Conservation (phyloP, 2,329 filamentous ascomycete species). For the Fusarium aywerte region DNA sequence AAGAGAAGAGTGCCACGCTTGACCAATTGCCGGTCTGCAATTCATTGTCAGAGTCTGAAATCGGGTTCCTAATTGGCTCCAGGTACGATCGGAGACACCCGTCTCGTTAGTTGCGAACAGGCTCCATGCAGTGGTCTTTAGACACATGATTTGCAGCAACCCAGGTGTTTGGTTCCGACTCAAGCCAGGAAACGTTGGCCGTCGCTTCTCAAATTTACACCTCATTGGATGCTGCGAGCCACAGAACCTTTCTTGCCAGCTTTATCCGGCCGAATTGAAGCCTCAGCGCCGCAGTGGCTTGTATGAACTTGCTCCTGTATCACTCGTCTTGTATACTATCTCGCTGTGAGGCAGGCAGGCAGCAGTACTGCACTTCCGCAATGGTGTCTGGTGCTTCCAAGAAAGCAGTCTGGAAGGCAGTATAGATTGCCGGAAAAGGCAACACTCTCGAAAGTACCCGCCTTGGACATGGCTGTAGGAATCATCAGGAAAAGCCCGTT, state of each 20-base stretch:
- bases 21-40: constrained; percentile 30
- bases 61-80: constrained; percentile 40
- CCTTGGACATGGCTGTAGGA: neutral
- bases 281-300: constrained; percentile 19
- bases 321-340: neutral
- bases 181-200: constrained; percentile 34
- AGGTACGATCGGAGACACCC: constrained; percentile 43
- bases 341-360: neutral
- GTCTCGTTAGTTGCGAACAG: constrained; percentile 38
- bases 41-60: constrained; percentile 16
- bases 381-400: neutral
- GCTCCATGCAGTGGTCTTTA: constrained; percentile 44
- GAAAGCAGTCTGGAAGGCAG: neutral
- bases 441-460: constrained; percentile 2
- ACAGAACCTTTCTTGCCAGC: constrained; percentile 32
- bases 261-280: constrained; percentile 29
- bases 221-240: constrained; percentile 33
- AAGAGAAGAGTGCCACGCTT: constrained; percentile 4
- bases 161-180: constrained; percentile 42
- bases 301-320: constrained; percentile 14
- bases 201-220: constrained; percentile 9
- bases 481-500: constrained; percentile 2
- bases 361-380: neutral
- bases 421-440: neutral
- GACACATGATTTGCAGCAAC: constrained; percentile 51